phyloP scores from a whole-genome alignment of 2,329 filamentous ascomycete genomes.

The Fusarium brevicatenulatum region DNA sequence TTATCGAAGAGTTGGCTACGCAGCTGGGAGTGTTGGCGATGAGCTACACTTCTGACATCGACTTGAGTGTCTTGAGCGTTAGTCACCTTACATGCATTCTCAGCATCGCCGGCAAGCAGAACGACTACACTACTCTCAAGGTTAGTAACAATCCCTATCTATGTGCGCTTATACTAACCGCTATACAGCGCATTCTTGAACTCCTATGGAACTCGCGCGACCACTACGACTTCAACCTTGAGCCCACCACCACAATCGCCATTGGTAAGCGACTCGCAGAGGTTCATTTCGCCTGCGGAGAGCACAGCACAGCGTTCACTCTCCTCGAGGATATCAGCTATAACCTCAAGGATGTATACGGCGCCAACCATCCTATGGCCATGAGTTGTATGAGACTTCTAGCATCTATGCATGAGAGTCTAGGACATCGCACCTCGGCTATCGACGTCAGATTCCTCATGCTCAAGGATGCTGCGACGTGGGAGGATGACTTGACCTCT shows the following conservation, averaged over 20 bases:
- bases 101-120: background rate
- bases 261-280: background rate
- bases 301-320: background rate
- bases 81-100: background rate
- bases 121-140: background rate
- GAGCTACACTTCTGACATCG: background rate
- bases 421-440: background rate
- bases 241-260: background rate
- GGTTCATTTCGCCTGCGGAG: background rate
- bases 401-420: background rate
- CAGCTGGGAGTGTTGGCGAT: background rate
- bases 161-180: no score
- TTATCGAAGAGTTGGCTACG: background rate
- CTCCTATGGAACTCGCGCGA: background rate
- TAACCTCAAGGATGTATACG: background rate
- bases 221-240: background rate
- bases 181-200: background rate
- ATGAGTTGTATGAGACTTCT: background rate
- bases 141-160: background rate
- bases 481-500: background rate
- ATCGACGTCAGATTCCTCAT: background rate
- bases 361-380: background rate
- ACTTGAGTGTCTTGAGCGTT: background rate
- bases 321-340: background rate
- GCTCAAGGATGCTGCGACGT: background rate